These are phyloP conservation scores for Wickerhamiella brachini DNA, from an alignment of 805 yeast species.

Conservation along the genomic window DNA sequence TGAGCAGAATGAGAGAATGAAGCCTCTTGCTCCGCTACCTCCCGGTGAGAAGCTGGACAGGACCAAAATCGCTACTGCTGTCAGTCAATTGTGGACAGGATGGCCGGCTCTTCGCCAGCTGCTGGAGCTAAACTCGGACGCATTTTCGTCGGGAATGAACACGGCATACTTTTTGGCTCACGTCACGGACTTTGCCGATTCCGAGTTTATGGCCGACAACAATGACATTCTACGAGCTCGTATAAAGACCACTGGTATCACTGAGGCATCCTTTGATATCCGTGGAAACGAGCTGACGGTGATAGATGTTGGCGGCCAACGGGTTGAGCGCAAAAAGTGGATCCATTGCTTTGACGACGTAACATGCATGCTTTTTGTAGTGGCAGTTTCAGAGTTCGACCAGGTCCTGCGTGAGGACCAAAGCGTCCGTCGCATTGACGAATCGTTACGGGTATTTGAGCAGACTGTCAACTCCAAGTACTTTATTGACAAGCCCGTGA, in stretches of 20 bases:
- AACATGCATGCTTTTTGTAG: slow-evolving; percentile 74
- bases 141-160: slow-evolving; percentile 45
- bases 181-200: slow-evolving; percentile 49
- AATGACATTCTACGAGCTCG: slow-evolving; percentile 81
- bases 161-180: slow-evolving; percentile 71
- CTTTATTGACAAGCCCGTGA: slow-evolving; percentile 78
- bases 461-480: slow-evolving; percentile 72
- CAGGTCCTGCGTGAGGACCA: slow-evolving; percentile 85
- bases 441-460: slow-evolving; percentile 72
- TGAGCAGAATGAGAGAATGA: not conserved
- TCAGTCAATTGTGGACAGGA: slow-evolving; percentile 47
- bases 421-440: slow-evolving; percentile 79
- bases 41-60: not conserved
- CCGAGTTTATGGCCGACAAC: slow-evolving; percentile 56
- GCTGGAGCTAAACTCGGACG: slow-evolving; percentile 46
- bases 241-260: slow-evolving; percentile 90
- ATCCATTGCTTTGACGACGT: slow-evolving; percentile 89
- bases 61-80: slow-evolving; percentile 48
- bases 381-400: slow-evolving; percentile 86
- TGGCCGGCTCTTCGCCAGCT: slow-evolving; percentile 28
- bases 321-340: slow-evolving; percentile 95
- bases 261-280: slow-evolving; percentile 68
- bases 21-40: not conserved
- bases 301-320: slow-evolving; percentile 94
- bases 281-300: slow-evolving; percentile 54